Evolutionary conservation across 257 asterid genomes (phyloP).

Genomic region (Rauvolfia tetraphylla): DNA sequence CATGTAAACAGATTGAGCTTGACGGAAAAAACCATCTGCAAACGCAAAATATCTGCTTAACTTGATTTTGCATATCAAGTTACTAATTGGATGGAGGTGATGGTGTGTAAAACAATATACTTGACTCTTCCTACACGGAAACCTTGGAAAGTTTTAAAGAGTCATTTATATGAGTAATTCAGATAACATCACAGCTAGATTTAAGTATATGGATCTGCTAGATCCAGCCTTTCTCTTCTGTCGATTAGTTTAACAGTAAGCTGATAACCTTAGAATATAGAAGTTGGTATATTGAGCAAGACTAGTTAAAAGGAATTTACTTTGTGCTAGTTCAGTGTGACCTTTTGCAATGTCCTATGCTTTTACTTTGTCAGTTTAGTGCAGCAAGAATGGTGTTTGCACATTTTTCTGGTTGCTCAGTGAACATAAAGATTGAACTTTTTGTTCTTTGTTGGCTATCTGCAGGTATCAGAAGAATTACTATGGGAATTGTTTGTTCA

Average conservation of each 20-base stretch:
- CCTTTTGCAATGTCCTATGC: neutral
- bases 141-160: neutral
- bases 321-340: neutral
- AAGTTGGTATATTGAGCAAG: neutral
- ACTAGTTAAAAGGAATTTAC: neutral
- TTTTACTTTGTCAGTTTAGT: neutral
- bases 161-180: neutral
- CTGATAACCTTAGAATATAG: neutral
- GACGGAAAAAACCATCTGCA: too few relatives aligned
- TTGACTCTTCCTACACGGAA: neutral
- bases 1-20: neutral
- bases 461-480: slow-evolving; percentile 81
- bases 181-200: neutral
- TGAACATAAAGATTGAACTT: neutral
- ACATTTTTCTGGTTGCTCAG: neutral
- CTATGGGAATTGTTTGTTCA: slow-evolving; percentile 94
- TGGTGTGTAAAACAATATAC: neutral
- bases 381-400: neutral
- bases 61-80: neutral
- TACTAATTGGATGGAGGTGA: neutral
- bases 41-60: neutral
- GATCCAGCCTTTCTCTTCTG: neutral
- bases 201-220: neutral
- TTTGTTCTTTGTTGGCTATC: slow-evolving; percentile 4
- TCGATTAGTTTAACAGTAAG: neutral